Conservation (phyloP, 768 basidiomycete genomes). For the Termitomyces sp. region DNA sequence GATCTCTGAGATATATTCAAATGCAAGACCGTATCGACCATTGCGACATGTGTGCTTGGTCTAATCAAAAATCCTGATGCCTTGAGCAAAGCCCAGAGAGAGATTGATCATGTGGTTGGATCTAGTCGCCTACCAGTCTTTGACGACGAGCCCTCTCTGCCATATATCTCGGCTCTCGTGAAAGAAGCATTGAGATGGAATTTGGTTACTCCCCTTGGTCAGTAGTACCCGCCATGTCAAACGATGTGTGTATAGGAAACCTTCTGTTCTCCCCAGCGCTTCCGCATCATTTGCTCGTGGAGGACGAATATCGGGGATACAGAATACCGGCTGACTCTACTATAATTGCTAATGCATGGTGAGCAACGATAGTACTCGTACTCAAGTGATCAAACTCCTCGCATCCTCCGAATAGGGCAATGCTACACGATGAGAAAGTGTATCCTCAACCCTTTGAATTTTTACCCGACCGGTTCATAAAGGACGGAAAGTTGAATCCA, state of each 20-base stretch:
- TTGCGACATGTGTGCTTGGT: not conserved
- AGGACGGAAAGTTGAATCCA: not conserved
- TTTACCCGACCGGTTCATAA: not conserved
- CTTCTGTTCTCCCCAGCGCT: not conserved
- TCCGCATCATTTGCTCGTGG: not conserved
- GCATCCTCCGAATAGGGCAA: not conserved
- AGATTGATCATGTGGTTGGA: slow-evolving; percentile 23
- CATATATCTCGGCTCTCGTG: slow-evolving; percentile 26
- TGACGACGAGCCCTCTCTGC: slow-evolving; percentile 19
- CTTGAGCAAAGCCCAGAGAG: slow-evolving; percentile 10
- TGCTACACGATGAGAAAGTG: not conserved
- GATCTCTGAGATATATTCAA: not conserved
- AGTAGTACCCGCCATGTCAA: not conserved
- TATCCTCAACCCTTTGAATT: not conserved
- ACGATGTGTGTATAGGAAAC: not conserved
- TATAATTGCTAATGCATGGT: not conserved
- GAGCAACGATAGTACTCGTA: not conserved
- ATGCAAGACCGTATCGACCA: not conserved
- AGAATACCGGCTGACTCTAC: not conserved
- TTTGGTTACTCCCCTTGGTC: not conserved
- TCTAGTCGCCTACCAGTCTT: slow-evolving; percentile 22
- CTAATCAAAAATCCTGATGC: not conserved
- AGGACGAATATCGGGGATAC: not conserved
- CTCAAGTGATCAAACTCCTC: not conserved
- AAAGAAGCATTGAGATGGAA: slow-evolving; percentile 25